phyloP scores from a whole-genome alignment of 257 asterid genomes.

The Nicotiana noctiflora region DNA sequence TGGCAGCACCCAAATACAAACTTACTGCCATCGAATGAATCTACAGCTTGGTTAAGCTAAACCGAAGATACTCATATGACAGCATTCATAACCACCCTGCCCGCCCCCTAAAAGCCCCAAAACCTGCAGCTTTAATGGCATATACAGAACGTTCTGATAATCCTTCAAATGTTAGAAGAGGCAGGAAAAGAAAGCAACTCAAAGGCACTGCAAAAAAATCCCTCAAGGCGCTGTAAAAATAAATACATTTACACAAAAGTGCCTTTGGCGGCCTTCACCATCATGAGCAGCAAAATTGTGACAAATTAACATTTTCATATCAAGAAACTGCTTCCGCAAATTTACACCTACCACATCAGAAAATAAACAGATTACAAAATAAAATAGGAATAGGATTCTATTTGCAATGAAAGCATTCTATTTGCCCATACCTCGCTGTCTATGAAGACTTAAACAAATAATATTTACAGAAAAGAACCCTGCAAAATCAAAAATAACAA shows the following conservation, averaged over 20 bases:
- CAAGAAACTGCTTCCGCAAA: slow-evolving; percentile 24
- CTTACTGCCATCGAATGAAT: not conserved
- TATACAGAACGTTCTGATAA: not conserved
- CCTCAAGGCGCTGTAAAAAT: not conserved
- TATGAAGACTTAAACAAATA: slow-evolving; percentile 22
- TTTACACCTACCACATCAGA: slow-evolving; percentile 43
- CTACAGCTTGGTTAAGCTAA: not conserved
- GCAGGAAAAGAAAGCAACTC: not conserved
- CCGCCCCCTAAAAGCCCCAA: not conserved
- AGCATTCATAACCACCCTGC: not conserved
- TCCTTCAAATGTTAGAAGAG: not conserved
- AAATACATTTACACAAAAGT: slow-evolving; percentile 1
- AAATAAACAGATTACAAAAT: slow-evolving; percentile 11
- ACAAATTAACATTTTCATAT: slow-evolving; percentile 11
- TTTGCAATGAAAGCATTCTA: not conserved
- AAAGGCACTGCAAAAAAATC: not conserved
- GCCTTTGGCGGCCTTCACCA: slow-evolving; percentile 1
- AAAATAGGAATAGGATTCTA: not conserved
- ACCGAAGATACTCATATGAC: not conserved
- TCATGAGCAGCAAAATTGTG: slow-evolving; percentile 18
- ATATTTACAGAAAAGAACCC: slow-evolving; percentile 64
- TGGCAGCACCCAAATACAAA: not conserved
- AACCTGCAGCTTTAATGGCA: not conserved
- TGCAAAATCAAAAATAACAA: slow-evolving; percentile 26
- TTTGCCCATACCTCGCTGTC: slow-evolving; percentile 38